Percentiles rank a stretch among this genome's conserved stretches.
Evolutionary conservation across 2,329 filamentous ascomycete genomes (phyloP).

Genomic region (Colletotrichum cereale): DNA sequence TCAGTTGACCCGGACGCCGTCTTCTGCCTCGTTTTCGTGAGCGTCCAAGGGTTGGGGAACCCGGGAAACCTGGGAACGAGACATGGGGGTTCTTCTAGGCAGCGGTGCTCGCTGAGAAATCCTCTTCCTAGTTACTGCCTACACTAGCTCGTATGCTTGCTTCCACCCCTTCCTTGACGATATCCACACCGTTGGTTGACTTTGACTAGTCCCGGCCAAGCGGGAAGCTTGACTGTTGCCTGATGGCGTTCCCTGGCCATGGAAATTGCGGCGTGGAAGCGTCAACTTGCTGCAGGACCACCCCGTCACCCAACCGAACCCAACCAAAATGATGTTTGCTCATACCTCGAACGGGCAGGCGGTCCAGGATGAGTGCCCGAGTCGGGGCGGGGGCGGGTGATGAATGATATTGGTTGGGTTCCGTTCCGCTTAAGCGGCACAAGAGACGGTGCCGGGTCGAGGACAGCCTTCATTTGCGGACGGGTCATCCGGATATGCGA

Average conservation of each 20-base stretch:
- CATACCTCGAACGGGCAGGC: conserved; percentile 6
- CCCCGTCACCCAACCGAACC: neutral
- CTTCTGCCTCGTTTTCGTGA: neutral
- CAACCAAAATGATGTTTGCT: neutral
- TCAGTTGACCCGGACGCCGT: neutral
- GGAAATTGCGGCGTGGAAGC: neutral
- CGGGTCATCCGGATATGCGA: conserved; percentile 29
- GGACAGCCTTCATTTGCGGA: conserved; percentile 5
- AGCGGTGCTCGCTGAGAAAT: neutral
- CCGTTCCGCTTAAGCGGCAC: conserved; percentile 34
- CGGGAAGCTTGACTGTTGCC: neutral
- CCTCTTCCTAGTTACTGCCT: neutral
- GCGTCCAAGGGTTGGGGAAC: neutral
- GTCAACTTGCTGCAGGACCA: neutral
- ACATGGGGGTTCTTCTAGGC: neutral
- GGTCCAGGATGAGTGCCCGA: conserved; percentile 9
- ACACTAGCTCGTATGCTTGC: neutral
- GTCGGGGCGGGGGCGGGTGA: conserved; percentile 5
- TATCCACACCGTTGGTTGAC: neutral
- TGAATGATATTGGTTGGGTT: neutral
- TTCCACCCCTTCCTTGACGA: neutral
- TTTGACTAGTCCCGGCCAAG: neutral
- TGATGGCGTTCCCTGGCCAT: neutral
- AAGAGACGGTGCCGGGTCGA: conserved; percentile 23
- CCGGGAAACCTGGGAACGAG: neutral